Evolutionary conservation across 2,329 filamentous ascomycete genomes (phyloP), one percentile per base, ranked within the genome.

Genomic region (Paecilomyces sp.): DNA sequence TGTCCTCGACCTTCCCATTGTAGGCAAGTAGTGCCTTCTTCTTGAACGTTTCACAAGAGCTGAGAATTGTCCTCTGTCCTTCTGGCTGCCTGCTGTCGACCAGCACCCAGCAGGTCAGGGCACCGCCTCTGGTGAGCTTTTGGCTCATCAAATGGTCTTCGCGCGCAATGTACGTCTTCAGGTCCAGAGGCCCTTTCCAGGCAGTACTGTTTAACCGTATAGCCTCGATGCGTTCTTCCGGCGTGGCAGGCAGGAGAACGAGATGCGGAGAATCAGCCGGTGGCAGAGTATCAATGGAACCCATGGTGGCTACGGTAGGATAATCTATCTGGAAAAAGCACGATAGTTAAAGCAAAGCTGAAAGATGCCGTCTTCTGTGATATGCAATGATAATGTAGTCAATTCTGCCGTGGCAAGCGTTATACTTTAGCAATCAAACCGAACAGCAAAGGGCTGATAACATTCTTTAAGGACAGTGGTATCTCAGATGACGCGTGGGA

Each of bases 81-180:
- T 76, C 67, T 65, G 72, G 64, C 51, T 76, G 65, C 52, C 65
- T 67, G 50, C 72, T 66, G 64, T 85, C 80, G 15, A 86, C 79
- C 22, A 88, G 73, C 57, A 86, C 79, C 85, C 85, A 88, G 60
- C 79, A 79, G 2, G 82, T 85, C 58, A 87, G 77, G 1, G 79
- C 80, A 31, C 82, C 83, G 59, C 85, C 77, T 59, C 74, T 77
- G 30, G 82, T 84, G 59, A 86, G 71, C 2, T 76, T 73, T 64
- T 84, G 82, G 47, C 76, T 69, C 47, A 76, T 70, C 6, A 88
- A 78, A 54, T 78, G 70, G 22, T 79, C 72, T 69, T 88, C 85
- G 56, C 85, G 82, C 13, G 78, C 77, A 25, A 87, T 76, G 65
- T 88, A 88, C 51, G 81, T 76, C 28, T 83, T 76, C 2, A 82